A percentile compares a stretch with the other conserved stretches of the same genome.
phyloP scores from a whole-genome alignment of 1,284 basidiomycete genomes.

The Ustilago xerochloae region DNA sequence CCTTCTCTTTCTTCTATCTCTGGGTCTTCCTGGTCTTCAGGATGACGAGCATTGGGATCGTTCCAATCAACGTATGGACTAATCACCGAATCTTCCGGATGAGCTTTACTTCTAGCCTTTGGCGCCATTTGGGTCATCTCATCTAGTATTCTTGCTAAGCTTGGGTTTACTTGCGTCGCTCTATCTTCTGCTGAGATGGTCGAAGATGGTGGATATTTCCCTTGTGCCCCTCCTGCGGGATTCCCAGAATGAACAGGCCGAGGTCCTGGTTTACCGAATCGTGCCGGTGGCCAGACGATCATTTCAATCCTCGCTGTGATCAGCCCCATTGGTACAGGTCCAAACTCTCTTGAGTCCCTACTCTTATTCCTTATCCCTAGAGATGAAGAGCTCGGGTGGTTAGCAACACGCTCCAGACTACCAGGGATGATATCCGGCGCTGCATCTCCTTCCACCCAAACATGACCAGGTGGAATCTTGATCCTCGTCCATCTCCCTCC shows the following conservation, averaged over 20 bases:
- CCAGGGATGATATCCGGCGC: slow-evolving; percentile 57
- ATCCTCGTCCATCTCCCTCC: slow-evolving; percentile 40
- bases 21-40: neutral
- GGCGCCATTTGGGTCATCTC: slow-evolving; percentile 27
- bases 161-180: slow-evolving; percentile 42
- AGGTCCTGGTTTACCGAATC: slow-evolving; percentile 46
- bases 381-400: slow-evolving; percentile 10
- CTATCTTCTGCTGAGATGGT: slow-evolving; percentile 6
- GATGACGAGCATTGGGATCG: slow-evolving; percentile 2
- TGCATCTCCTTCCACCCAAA: slow-evolving; percentile 73
- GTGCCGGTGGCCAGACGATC: slow-evolving; percentile 69
- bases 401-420: slow-evolving; percentile 17
- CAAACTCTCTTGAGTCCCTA: slow-evolving; percentile 71
- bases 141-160: slow-evolving; percentile 37
- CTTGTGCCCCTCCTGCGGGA: neutral
- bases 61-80: slow-evolving; percentile 43
- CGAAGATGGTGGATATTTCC: slow-evolving; percentile 20
- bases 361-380: slow-evolving; percentile 14
- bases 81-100: slow-evolving; percentile 45
- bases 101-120: slow-evolving; percentile 15
- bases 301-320: slow-evolving; percentile 69
- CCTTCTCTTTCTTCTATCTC: neutral
- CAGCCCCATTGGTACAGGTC: slow-evolving; percentile 71
- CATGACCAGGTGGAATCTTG: slow-evolving; percentile 63
- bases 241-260: slow-evolving; percentile 18